phyloP scores from a whole-genome alignment of 2,329 filamentous ascomycete species.

The Fusarium incarnatum region DNA sequence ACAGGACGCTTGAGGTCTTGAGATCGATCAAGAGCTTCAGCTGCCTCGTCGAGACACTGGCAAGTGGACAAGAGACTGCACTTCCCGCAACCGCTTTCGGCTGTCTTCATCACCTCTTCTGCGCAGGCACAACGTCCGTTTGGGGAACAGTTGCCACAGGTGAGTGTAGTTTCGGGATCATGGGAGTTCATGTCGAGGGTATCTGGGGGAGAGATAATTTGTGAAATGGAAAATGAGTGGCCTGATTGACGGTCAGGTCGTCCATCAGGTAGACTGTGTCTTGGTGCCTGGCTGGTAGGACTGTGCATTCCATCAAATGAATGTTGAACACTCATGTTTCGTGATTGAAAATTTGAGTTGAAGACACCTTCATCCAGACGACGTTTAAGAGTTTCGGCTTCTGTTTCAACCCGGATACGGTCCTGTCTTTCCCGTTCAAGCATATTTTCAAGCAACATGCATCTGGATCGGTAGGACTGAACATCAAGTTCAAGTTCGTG shows the following conservation, averaged over 20 bases:
- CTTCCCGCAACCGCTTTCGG: conserved; percentile 70
- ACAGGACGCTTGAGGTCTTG: conserved; percentile 61
- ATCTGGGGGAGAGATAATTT: conserved; percentile 68
- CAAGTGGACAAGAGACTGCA: conserved; percentile 73
- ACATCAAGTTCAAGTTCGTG: conserved; percentile 72
- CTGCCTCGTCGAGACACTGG: conserved; percentile 71
- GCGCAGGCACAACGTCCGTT: conserved; percentile 68
- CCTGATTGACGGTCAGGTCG: conserved; percentile 48
- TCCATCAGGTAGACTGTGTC: conserved; percentile 47
- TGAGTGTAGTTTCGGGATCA: conserved; percentile 52
- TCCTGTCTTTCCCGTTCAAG: conserved; percentile 68
- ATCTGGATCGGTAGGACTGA: conserved; percentile 72
- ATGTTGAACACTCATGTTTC: conserved; percentile 46
- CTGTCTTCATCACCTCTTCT: conserved; percentile 67
- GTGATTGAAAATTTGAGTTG: conserved; percentile 44
- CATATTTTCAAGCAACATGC: conserved; percentile 71
- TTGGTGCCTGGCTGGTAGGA: conserved; percentile 43
- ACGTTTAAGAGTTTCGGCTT: conserved; percentile 53
- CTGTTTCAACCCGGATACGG: conserved; percentile 57
- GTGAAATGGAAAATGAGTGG: conserved; percentile 66
- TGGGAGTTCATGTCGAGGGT: conserved; percentile 49
- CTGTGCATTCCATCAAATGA: conserved; percentile 47
- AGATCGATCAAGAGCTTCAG: conserved; percentile 57
- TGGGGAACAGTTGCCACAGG: conserved; percentile 68
- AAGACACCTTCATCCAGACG: conserved; percentile 47